Evolutionary conservation across 2,329 filamentous ascomycete species (phyloP).

Genomic region (Calonectria pauciramosa): DNA sequence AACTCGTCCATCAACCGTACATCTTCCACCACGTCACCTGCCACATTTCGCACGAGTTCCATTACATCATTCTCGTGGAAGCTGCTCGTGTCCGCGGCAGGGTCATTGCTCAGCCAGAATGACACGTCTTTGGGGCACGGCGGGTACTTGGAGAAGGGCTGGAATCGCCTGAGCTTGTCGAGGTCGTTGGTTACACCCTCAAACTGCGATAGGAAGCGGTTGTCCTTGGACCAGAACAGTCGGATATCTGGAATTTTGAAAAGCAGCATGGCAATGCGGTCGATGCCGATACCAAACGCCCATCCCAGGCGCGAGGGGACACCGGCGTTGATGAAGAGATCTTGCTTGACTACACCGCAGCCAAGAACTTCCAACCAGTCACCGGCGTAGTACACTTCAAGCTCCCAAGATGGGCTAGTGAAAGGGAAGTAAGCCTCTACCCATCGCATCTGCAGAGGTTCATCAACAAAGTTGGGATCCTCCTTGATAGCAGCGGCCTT

Average conservation of each 20-base stretch:
- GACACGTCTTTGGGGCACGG: slow-evolving; percentile 92
- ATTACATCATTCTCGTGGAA: slow-evolving; percentile 98
- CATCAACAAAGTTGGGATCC: slow-evolving; percentile 66
- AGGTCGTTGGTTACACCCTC: slow-evolving; percentile 68
- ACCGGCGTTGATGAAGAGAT: slow-evolving; percentile 82
- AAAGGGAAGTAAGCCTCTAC: slow-evolving; percentile 98
- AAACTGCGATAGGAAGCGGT: slow-evolving; percentile 91
- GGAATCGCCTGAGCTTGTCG: slow-evolving; percentile 72
- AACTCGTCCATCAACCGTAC: slow-evolving; percentile 89
- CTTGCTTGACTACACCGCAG: slow-evolving; percentile 90
- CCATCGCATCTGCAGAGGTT: slow-evolving; percentile 91
- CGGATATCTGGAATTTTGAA: slow-evolving; percentile 97
- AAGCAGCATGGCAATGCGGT: slow-evolving; percentile 96
- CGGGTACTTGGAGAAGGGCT: slow-evolving; percentile 92
- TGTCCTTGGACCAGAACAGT: slow-evolving; percentile 92
- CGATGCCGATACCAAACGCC: slow-evolving; percentile 95
- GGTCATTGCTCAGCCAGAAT: slow-evolving; percentile 80
- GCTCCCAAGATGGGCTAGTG: slow-evolving; percentile 94
- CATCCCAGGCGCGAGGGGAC: slow-evolving; percentile 85
- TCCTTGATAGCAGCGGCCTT: slow-evolving; percentile 72
- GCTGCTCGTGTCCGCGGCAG: slow-evolving; percentile 59
- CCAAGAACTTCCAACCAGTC: slow-evolving; percentile 97
- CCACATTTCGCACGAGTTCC: slow-evolving; percentile 90
- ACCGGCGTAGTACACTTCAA: slow-evolving; percentile 94
- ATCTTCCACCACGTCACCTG: slow-evolving; percentile 89